These are phyloP conservation scores for Didymella lethalis DNA, from an alignment of 2,329 filamentous ascomycete species.

Conservation along the genomic window DNA sequence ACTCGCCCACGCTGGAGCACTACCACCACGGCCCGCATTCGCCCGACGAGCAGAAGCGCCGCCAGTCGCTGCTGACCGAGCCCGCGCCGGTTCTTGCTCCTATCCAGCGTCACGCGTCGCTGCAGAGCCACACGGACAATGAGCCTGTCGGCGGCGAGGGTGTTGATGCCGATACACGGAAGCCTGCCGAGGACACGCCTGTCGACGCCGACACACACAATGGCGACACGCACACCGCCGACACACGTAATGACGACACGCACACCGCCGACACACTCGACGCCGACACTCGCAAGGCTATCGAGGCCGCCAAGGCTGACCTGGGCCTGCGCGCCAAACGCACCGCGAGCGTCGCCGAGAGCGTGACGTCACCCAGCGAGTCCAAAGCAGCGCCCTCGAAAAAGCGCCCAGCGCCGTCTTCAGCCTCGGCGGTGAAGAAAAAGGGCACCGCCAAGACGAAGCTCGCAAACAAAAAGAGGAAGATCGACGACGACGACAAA, in stretches of 20 bases:
- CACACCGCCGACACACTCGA: slow-evolving; percentile 43
- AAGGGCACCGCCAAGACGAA: slow-evolving; percentile 57
- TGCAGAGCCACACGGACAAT: neutral
- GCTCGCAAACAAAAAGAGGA: slow-evolving; percentile 57
- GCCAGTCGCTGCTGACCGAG: slow-evolving; percentile 46
- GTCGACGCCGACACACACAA: neutral
- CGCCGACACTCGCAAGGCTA: slow-evolving; percentile 52
- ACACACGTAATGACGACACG: neutral
- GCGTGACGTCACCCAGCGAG: slow-evolving; percentile 53
- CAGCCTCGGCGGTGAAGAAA: slow-evolving; percentile 52
- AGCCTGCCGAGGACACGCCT: neutral
- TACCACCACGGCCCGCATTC: slow-evolving; percentile 57
- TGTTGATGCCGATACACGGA: neutral
- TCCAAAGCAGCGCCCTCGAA: slow-evolving; percentile 47
- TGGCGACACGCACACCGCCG: neutral
- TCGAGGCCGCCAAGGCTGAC: slow-evolving; percentile 56
- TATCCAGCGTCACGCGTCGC: slow-evolving; percentile 28
- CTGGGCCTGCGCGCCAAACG: slow-evolving; percentile 51
- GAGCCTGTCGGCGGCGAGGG: too few species aligned
- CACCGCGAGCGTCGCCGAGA: slow-evolving; percentile 49
- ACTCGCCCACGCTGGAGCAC: slow-evolving; percentile 57
- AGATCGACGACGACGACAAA: slow-evolving; percentile 48
- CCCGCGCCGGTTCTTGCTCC: slow-evolving; percentile 52
- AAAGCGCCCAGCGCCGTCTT: slow-evolving; percentile 56
- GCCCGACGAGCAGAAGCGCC: slow-evolving; percentile 53